Evolutionary conservation across 2,329 filamentous ascomycete genomes (phyloP).

Genomic region (Tympanopsis confertula): DNA sequence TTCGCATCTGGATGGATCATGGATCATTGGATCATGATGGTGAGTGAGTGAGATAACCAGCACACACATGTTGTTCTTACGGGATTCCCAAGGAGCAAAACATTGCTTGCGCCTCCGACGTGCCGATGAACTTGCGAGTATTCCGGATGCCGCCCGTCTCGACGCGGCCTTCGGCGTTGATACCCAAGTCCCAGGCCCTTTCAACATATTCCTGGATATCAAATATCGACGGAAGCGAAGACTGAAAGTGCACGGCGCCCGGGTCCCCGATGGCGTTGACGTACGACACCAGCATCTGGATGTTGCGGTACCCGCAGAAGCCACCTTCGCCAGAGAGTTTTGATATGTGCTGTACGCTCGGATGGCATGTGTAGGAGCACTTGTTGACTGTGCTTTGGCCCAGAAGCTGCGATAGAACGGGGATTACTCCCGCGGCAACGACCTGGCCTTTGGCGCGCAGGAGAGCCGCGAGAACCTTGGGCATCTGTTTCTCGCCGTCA

Average conservation of each 20-base stretch:
- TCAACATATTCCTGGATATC: slow-evolving; percentile 80
- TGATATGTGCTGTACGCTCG: neutral
- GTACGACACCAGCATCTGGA: slow-evolving; percentile 80
- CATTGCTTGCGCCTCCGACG: slow-evolving; percentile 75
- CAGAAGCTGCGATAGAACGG: neutral
- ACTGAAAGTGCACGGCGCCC: slow-evolving; percentile 48
- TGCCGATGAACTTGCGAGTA: slow-evolving; percentile 94
- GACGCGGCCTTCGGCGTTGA: slow-evolving; percentile 60
- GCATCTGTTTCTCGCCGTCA: slow-evolving; percentile 66
- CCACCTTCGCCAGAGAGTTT: slow-evolving; percentile 39
- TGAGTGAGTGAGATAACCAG: neutral
- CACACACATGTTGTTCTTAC: slow-evolving; percentile 33
- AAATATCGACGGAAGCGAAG: slow-evolving; percentile 62
- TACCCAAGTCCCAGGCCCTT: slow-evolving; percentile 73
- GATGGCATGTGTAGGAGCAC: neutral
- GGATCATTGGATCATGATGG: neutral
- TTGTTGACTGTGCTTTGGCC: neutral
- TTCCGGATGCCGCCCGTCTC: slow-evolving; percentile 80
- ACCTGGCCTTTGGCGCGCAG: slow-evolving; percentile 47
- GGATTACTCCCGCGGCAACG: slow-evolving; percentile 31
- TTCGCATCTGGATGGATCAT: slow-evolving; percentile 34
- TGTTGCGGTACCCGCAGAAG: slow-evolving; percentile 91
- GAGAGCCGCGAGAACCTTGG: slow-evolving; percentile 50
- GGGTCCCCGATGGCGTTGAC: slow-evolving; percentile 46
- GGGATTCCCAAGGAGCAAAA: slow-evolving; percentile 58